Evolutionary conservation across 805 yeast species (phyloP), one percentile per base, ranked within the genome.

Genomic region (Candida tammaniensis): DNA sequence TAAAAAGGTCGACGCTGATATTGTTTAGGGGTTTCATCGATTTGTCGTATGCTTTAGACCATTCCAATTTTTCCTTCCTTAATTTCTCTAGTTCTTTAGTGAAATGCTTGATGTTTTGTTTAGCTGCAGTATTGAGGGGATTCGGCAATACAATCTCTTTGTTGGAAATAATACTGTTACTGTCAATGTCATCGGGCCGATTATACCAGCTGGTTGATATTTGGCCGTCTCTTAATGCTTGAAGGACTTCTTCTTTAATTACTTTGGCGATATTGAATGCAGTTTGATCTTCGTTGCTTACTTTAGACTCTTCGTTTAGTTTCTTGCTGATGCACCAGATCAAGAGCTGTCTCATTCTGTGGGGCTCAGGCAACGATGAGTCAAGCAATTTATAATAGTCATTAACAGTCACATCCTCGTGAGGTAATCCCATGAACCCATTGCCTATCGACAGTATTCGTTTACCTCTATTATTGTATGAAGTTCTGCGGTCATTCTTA

Each of bases 401-500:
- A 7, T 58, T 46, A 0, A 67, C 61, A 0, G 76, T 69, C 1
- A 84, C 75, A 29, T 76, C 79, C 1, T 69, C 64, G 51, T 83
- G 89, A 2, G 89, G 89, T 19, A 70, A 72, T 0, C 81, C 85
- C 2, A 64, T 67, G 45, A 76, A 77, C 2, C 89, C 91, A 48
- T 80, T 82, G 2, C 89, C 88, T 5, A 83, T 73, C 0, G 88
- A 80, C 49, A 85, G 82, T 2, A 80, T 74, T 18, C 93, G 57
- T 47, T 80, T 81, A 6, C 93, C 93, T 21, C 93, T 61, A 34
- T 73, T 71, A 24, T 70, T 52, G 43, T 79, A 57, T 1, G 83
- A 76, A 1, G 76, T 50, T 33, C 82, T 52, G 44, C 83, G 61
- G 25, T 51, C 44, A 32, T 54, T 22, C 24, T 40, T 37, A 39